These are phyloP conservation scores for Apiotrichum sp. DNA, from an alignment of 1,284 basidiomycete genomes.

Conservation along the genomic window DNA sequence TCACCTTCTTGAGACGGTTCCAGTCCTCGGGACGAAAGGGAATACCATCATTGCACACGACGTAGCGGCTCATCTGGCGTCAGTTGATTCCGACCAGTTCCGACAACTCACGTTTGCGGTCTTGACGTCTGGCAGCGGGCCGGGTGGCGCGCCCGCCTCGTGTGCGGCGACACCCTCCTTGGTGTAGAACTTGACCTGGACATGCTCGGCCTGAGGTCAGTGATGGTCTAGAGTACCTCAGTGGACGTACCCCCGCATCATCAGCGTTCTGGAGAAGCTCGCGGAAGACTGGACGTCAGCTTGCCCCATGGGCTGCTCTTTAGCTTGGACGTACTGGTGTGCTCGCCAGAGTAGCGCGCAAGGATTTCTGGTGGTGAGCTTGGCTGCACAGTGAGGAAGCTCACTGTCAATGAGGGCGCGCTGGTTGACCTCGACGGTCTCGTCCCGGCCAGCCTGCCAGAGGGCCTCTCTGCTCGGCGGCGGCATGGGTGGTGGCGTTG, in stretches of 20 bases:
- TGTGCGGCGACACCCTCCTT: constrained; percentile 53
- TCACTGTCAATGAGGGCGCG: constrained; percentile 81
- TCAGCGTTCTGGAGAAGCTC: constrained; percentile 94
- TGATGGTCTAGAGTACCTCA: constrained; percentile 1
- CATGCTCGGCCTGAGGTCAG: constrained; percentile 55
- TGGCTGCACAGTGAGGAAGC: background rate
- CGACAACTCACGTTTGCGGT: constrained; percentile 49
- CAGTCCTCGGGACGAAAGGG: constrained; percentile 72
- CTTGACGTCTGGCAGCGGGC: constrained; percentile 56
- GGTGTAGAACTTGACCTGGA: constrained; percentile 77
- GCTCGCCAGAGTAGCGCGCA: constrained; percentile 89
- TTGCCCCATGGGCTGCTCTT: constrained; percentile 1
- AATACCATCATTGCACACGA: constrained; percentile 82
- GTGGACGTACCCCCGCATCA: constrained; percentile 60
- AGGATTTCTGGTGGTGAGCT: constrained; percentile 55
- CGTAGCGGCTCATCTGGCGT: constrained; percentile 45
- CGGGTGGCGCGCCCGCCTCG: constrained; percentile 29
- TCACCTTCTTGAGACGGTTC: constrained; percentile 68
- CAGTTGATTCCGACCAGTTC: background rate
- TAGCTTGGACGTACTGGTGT: constrained; percentile 56
- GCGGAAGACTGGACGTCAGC: constrained; percentile 61
- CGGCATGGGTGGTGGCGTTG: constrained; percentile 15
- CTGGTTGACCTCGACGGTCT: constrained; percentile 80
- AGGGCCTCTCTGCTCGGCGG: constrained; percentile 31
- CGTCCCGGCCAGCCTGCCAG: constrained; percentile 42